phyloP scores from a whole-genome alignment of 1,139 yeast genomes.

The Geotrichum phurueaensis region DNA sequence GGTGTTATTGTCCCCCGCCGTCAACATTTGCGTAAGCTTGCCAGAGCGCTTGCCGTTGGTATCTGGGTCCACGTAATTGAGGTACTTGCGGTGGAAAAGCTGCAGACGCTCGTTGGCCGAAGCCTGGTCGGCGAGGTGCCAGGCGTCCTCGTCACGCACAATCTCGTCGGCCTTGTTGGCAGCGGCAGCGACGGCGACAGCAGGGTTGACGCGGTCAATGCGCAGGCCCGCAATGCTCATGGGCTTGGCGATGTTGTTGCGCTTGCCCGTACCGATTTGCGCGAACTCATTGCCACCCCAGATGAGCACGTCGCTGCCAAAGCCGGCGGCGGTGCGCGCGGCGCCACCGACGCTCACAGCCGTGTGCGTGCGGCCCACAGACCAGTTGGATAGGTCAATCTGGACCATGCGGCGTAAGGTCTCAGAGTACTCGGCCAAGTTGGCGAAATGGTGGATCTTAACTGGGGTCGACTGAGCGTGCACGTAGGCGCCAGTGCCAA shows the following conservation, averaged over 20 bases:
- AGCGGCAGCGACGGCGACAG: constrained; percentile 14
- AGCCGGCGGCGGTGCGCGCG: constrained; percentile 18
- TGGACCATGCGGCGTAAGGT: constrained; percentile 33
- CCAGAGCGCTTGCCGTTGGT: constrained; percentile 25
- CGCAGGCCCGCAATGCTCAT: constrained; percentile 34
- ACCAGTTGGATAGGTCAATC: constrained; percentile 48
- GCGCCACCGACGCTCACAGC: constrained; percentile 47
- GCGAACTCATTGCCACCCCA: constrained; percentile 86
- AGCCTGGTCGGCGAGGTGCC: constrained; percentile 17
- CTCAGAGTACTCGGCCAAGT: constrained; percentile 43
- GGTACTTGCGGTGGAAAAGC: constrained; percentile 35
- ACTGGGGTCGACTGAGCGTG: constrained; percentile 71
- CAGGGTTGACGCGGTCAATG: constrained; percentile 12
- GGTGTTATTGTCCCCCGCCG: constrained; percentile 57
- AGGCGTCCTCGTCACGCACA: constrained; percentile 24
- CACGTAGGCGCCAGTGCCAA: constrained; percentile 69
- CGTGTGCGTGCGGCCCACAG: constrained; percentile 61
- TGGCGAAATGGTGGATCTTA: constrained; percentile 43
- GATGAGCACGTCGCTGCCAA: constrained; percentile 49
- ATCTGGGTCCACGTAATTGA: constrained; percentile 23
- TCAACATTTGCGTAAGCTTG: constrained; percentile 49
- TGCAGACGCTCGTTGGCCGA: constrained; percentile 45
- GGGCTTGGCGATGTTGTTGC: constrained; percentile 56
- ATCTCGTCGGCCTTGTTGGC: constrained; percentile 20
- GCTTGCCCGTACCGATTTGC: constrained; percentile 80